These are phyloP conservation scores for Xylaria sp. DNA, from an alignment of 2,329 filamentous ascomycete species.

Conservation along the genomic window DNA sequence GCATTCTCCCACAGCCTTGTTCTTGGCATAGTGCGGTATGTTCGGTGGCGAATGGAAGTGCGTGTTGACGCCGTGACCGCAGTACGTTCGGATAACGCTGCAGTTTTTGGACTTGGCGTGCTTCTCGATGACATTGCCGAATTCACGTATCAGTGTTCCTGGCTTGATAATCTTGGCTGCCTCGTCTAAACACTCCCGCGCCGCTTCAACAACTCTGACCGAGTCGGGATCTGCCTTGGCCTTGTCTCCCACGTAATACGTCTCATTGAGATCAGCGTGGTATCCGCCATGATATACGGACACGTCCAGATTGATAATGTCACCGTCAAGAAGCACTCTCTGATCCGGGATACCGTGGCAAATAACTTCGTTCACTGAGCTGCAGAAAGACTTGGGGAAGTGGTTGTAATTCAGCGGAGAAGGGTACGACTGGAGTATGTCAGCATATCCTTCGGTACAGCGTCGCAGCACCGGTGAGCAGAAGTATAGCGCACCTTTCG, in stretches of 20 bases:
- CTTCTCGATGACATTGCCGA: constrained; percentile 95
- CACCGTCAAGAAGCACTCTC: constrained; percentile 85
- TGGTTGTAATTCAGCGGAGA: constrained; percentile 95
- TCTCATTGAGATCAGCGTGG: constrained; percentile 97
- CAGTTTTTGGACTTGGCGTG: constrained; percentile 86
- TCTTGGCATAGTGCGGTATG: constrained; percentile 97
- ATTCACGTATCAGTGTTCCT: constrained; percentile 90
- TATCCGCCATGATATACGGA: constrained; percentile 94
- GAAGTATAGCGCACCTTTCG: constrained; percentile 75
- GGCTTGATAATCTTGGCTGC: constrained; percentile 94
- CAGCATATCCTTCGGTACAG: constrained; percentile 20
- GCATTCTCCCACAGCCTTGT: constrained; percentile 93
- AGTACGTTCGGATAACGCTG: constrained; percentile 95
- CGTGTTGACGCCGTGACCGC: constrained; percentile 93
- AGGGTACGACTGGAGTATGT: constrained; percentile 79
- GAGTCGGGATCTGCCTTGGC: constrained; percentile 85
- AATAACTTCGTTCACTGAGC: constrained; percentile 95
- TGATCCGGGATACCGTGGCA: constrained; percentile 98
- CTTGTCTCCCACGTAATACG: constrained; percentile 95
- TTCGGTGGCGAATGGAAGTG: constrained; percentile 95
- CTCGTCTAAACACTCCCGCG: constrained; percentile 89
- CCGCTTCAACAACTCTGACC: constrained; percentile 89
- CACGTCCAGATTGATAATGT: constrained; percentile 97
- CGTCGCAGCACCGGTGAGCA: not conserved
- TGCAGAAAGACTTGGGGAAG: constrained; percentile 98